Evolutionary conservation across 176 grass and related monocot genomes (phyloP).

Genomic region (Avena eriantha): DNA sequence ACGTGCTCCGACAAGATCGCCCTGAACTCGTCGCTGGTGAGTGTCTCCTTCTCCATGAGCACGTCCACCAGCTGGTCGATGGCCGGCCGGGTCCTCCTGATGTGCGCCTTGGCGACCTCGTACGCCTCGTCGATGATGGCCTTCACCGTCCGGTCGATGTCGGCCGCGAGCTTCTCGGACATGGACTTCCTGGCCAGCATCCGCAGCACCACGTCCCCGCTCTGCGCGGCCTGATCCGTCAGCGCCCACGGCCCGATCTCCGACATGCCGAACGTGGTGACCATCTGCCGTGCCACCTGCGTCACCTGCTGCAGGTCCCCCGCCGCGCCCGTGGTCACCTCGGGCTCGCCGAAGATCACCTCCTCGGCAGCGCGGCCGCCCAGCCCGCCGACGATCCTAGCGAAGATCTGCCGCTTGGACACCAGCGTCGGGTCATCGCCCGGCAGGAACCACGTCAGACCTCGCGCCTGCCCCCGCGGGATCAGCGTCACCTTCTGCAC

Average conservation of each 20-base stretch:
- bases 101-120: constrained; percentile 67
- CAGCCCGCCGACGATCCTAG: constrained; percentile 74
- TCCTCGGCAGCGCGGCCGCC: constrained; percentile 85
- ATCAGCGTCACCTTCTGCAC: constrained; percentile 90
- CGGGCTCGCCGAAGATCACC: constrained; percentile 78
- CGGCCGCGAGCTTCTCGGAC: constrained; percentile 78
- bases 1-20: constrained; percentile 69
- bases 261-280: constrained; percentile 85
- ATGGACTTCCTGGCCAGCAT: constrained; percentile 77
- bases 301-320: constrained; percentile 89
- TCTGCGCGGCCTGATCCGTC: constrained; percentile 57
- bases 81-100: constrained; percentile 64
- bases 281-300: constrained; percentile 79
- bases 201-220: constrained; percentile 72
- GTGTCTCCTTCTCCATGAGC: constrained; percentile 80
- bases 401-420: constrained; percentile 79
- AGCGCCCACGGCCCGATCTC: constrained; percentile 77
- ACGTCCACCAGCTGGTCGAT: constrained; percentile 83
- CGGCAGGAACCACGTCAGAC: constrained; percentile 82
- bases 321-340: constrained; percentile 85
- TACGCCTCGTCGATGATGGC: constrained; percentile 61
- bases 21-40: constrained; percentile 79
- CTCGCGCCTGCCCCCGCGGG: constrained; percentile 68
- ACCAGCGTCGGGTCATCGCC: constrained; percentile 65
- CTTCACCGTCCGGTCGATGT: constrained; percentile 71